Percentiles rank a stretch among this genome's conserved stretches.
phyloP scores from a whole-genome alignment of 1,284 basidiomycete species.

The Entoloma clypeatum region DNA sequence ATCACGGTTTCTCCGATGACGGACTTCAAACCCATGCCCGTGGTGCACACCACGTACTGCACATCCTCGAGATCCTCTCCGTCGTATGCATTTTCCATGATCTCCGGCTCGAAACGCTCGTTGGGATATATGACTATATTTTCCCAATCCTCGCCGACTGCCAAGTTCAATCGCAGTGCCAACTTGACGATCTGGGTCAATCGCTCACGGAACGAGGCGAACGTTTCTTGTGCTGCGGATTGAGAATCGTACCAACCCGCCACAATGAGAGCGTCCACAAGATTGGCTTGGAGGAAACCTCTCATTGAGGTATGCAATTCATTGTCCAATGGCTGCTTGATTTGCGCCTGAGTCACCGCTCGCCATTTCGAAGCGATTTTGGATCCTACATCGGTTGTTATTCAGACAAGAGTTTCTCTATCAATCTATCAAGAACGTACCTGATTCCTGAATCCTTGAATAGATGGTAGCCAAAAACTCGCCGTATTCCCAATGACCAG shows the following conservation, averaged over 20 bases:
- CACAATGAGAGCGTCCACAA: constrained; percentile 14
- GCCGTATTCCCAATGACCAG: constrained; percentile 30
- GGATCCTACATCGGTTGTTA: constrained; percentile 10
- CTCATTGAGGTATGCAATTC: constrained; percentile 15
- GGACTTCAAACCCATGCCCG: constrained; percentile 9
- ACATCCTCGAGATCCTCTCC: constrained; percentile 9
- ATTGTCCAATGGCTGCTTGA: constrained; percentile 14
- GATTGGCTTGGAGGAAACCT: constrained; percentile 14
- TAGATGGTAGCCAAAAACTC: constrained; percentile 27
- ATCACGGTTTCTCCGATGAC: constrained; percentile 5
- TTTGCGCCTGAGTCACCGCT: constrained; percentile 19
- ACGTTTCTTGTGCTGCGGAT: constrained; percentile 7
- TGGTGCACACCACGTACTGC: constrained; percentile 17
- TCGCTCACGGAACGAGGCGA: constrained; percentile 13
- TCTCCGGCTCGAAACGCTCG: constrained; percentile 11
- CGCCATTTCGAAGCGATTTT: constrained; percentile 21
- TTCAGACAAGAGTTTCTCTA: neutral
- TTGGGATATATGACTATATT: constrained; percentile 10
- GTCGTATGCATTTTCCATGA: constrained; percentile 20
- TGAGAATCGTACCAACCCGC: constrained; percentile 15
- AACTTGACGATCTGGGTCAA: constrained; percentile 14
- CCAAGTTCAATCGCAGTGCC: constrained; percentile 18
- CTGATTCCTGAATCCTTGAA: constrained; percentile 25
- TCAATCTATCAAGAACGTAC: constrained; percentile 14
- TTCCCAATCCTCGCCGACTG: constrained; percentile 15